A percentile compares a stretch with the other conserved stretches of the same genome.
Evolutionary conservation across 2,329 filamentous ascomycete species (phyloP).

Genomic region (Stachybotrys chartarum): DNA sequence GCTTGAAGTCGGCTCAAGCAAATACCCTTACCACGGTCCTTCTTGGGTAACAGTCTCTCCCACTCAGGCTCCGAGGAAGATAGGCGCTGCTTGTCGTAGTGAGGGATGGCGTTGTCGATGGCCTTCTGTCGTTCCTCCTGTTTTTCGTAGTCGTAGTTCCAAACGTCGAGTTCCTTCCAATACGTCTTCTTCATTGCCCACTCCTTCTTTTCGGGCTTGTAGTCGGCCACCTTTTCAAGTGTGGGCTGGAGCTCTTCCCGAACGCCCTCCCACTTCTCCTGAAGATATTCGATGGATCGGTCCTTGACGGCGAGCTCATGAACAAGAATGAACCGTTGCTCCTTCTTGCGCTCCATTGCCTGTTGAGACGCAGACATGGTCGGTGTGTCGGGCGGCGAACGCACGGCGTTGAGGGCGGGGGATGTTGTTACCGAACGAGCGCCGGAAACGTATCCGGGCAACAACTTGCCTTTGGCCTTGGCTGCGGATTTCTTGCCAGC

Average conservation of each 20-base stretch:
- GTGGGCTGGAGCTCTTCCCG: conserved; percentile 46
- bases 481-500: conserved; percentile 20
- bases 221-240: conserved; percentile 52
- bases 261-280: conserved; percentile 41
- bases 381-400: conserved; percentile 46
- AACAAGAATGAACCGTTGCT: conserved; percentile 45
- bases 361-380: conserved; percentile 44
- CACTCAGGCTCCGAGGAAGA: conserved; percentile 50
- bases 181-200: conserved; percentile 50
- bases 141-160: conserved; percentile 50
- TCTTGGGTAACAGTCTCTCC: conserved; percentile 51
- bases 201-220: conserved; percentile 38
- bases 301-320: conserved; percentile 54
- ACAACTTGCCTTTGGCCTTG: conserved; percentile 35
- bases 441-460: conserved; percentile 31
- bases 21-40: conserved; percentile 51
- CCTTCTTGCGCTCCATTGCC: conserved; percentile 45
- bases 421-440: conserved; percentile 41
- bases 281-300: conserved; percentile 40
- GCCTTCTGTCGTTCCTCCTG: conserved; percentile 50
- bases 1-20: conserved; percentile 56
- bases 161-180: conserved; percentile 60
- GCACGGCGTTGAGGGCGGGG: conserved; percentile 46
- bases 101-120: conserved; percentile 53
- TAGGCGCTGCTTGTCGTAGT: conserved; percentile 53